Percentiles rank a stretch among this genome's conserved stretches.
Evolutionary conservation across 176 grass and related monocot species (phyloP).

Genomic region (Oryza glaberrima): DNA sequence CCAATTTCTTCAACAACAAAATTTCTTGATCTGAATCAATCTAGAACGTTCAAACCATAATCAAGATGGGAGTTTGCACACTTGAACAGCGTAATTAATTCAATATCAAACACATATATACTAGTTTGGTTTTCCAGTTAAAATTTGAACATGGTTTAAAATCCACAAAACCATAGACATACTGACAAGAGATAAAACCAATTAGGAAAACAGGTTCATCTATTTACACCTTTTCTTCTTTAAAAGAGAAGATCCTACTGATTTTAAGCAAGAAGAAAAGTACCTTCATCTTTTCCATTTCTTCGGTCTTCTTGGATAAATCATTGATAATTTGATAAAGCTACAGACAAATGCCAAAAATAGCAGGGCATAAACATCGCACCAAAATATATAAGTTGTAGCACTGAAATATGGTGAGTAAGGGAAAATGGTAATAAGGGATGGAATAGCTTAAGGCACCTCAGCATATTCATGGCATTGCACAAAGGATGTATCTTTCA

Average conservation of each 20-base stretch:
- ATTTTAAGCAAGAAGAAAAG: constrained; percentile 16
- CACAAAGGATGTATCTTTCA: constrained; percentile 20
- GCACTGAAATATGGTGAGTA: neutral
- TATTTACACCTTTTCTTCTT: constrained; percentile 23
- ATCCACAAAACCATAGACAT: neutral
- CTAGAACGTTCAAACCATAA: constrained; percentile 46
- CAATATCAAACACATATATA: neutral
- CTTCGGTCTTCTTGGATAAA: constrained; percentile 47
- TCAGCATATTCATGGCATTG: constrained; percentile 31
- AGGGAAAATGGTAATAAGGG: neutral
- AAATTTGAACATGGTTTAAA: constrained; percentile 17
- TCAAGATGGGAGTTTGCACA: constrained; percentile 21
- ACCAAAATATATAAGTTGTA: constrained; percentile 16
- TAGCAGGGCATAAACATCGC: neutral
- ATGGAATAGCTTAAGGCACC: constrained; percentile 40
- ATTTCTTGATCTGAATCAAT: constrained; percentile 74
- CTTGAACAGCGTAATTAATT: constrained; percentile 26
- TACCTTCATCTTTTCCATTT: constrained; percentile 78
- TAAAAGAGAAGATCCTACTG: constrained; percentile 25
- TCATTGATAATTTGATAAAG: constrained; percentile 56
- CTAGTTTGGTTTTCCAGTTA: neutral
- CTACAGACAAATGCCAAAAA: constrained; percentile 55
- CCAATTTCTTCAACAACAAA: constrained; percentile 50
- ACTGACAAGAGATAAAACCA: constrained; percentile 1
- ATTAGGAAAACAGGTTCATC: constrained; percentile 33